Conservation (phyloP, 495 filamentous ascomycete species). For the Physcia stellaris region DNA sequence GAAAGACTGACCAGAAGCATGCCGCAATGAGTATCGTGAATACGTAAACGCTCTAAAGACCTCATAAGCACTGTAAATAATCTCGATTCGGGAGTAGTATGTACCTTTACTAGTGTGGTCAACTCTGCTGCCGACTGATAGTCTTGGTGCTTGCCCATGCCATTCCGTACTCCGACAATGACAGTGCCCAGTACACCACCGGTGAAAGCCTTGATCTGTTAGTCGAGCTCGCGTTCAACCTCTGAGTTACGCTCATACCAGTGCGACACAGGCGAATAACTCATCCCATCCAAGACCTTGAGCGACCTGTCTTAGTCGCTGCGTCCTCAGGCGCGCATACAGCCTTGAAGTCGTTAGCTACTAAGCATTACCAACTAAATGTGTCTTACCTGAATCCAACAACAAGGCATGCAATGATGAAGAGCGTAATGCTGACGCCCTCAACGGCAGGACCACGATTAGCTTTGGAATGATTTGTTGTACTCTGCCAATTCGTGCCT, state of each 20-base stretch:
- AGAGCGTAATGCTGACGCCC: conserved; percentile 10
- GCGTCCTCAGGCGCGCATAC: conserved; percentile 10
- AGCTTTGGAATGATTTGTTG: neutral
- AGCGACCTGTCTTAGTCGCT: conserved; percentile 4
- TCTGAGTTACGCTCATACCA: neutral
- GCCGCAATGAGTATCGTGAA: conserved; percentile 8
- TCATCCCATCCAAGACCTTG: conserved; percentile 10
- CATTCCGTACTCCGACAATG: conserved; percentile 7
- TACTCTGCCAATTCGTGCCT: no score
- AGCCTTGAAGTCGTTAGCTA: conserved; percentile 1
- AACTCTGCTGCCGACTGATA: conserved; percentile 3
- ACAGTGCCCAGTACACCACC: conserved; percentile 4
- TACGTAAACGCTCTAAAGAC: conserved; percentile 5
- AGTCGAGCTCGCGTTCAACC: neutral
- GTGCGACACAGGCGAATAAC: conserved; percentile 4
- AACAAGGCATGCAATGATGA: conserved; percentile 6
- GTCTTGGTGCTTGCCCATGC: conserved; percentile 11
- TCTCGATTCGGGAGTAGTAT: neutral
- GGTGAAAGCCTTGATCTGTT: neutral
- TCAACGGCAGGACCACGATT: conserved; percentile 11
- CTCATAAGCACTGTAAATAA: neutral
- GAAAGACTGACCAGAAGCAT: conserved; percentile 2
- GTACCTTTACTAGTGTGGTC: conserved; percentile 2
- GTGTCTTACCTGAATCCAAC: conserved; percentile 6
- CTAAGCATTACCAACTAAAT: neutral